Evolutionary conservation across 1,284 basidiomycete genomes (phyloP).

Genomic region (Tilletiaria anomala): DNA sequence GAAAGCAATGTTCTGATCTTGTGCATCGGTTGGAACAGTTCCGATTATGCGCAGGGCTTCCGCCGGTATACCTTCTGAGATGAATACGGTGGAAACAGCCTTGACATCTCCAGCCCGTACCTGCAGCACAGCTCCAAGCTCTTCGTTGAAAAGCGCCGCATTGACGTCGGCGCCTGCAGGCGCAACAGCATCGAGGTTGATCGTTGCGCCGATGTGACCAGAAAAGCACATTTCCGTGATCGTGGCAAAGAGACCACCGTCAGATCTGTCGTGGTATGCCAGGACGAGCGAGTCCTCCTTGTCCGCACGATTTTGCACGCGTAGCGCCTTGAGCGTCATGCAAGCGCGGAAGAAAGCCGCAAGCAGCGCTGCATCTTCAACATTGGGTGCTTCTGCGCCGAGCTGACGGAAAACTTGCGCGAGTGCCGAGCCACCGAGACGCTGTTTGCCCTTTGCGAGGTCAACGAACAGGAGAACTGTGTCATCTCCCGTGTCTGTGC

Average conservation of each 20-base stretch:
- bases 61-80: conserved; percentile 56
- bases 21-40: conserved; percentile 31
- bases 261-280: conserved; percentile 95
- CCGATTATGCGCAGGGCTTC: conserved; percentile 63
- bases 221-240: conserved; percentile 94
- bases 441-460: conserved; percentile 64
- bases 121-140: conserved; percentile 85
- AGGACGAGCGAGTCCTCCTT: conserved; percentile 54
- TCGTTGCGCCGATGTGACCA: conserved; percentile 61
- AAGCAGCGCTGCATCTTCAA: conserved; percentile 60
- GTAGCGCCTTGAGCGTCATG: conserved; percentile 50
- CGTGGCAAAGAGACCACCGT: conserved; percentile 84
- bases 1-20: conserved; percentile 47
- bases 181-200: conserved; percentile 51
- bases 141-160: conserved; percentile 80
- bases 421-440: conserved; percentile 84
- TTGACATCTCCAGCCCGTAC: conserved; percentile 53
- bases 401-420: conserved; percentile 91
- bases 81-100: conserved; percentile 53
- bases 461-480: conserved; percentile 73
- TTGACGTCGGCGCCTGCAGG: conserved; percentile 41
- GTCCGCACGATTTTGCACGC: conserved; percentile 34
- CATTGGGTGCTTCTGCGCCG: conserved; percentile 73
- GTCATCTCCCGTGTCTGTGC: conserved; percentile 48
- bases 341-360: conserved; percentile 70